Base-by-base conservation (phyloP, 2,329 filamentous ascomycete species). In the Geoglossum cookeanum region DNA sequence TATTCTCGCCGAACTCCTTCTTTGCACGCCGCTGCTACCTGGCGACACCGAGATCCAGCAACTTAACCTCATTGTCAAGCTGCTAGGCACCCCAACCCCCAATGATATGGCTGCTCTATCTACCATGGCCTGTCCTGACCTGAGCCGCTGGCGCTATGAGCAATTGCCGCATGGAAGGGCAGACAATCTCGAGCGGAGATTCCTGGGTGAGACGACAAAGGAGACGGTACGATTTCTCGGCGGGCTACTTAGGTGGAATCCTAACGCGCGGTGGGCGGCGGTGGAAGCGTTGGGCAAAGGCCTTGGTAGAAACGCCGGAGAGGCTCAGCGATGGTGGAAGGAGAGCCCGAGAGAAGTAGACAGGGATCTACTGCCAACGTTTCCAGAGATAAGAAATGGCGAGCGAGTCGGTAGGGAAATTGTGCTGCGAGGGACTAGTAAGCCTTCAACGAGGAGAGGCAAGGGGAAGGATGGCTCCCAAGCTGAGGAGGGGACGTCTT, bases 31-130 rank as follows among this genome's bases (percentile, higher is more conserved):
- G 4, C 63, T 66, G 32, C 61, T 68, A 37, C 64, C 65, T 5
- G 68, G 67, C 27, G 63, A 69, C 48, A 64, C 62, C 2, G 62
- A 66, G 11, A 60, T 68, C 32, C 65, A 68, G 37, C 67, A 69
- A 57, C 63, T 68, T 9, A 58, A 61, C 17, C 64, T 66, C 17
- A 67, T 68, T 29, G 62, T 65, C 29, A 65, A 65, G 47, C 62
- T 69, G 1, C 59, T 69, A 3, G 67, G 67, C 15, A 64, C 65
- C 4, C 67, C 67, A 1, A 62, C 59, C 6, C 59, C 42, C n/a
- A 57, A 55, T 32, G 56, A 55, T 11, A 55, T 59, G 32, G 53
- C 22, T 58, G 61, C 55, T 55, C 58, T 60, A 54, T 60, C 44
- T 39, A 59, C 42, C 55, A 60, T 60, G 60, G 60, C 59, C 39